Conservation (phyloP, 768 basidiomycete species). For the Scleroderma citrinum region DNA sequence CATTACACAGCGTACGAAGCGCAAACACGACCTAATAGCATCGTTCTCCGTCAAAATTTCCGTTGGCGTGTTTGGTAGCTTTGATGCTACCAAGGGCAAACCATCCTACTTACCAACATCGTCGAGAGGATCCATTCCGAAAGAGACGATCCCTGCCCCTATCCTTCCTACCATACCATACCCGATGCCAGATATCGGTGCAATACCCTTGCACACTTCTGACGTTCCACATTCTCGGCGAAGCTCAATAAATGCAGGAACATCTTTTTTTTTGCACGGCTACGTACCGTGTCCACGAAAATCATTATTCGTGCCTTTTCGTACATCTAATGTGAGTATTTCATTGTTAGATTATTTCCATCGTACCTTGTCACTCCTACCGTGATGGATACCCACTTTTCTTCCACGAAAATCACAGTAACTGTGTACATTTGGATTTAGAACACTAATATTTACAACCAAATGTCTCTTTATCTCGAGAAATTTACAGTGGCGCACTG, state of each 20-base stretch:
- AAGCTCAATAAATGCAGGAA: conserved; percentile 12
- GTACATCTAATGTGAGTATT: too few relatives aligned
- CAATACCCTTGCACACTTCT: conserved; percentile 19
- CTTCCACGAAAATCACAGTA: conserved; percentile 14
- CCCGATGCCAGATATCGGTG: conserved; percentile 7
- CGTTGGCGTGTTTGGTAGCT: conserved; percentile 32
- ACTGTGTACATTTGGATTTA: conserved; percentile 15
- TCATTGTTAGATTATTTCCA: conserved; percentile 23
- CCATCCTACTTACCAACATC: conserved; percentile 20
- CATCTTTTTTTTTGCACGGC: conserved; percentile 5
- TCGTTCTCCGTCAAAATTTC: conserved; percentile 44
- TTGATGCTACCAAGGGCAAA: conserved; percentile 24
- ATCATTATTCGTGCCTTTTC: too few relatives aligned
- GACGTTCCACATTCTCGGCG: conserved; percentile 10
- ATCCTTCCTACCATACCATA: conserved; percentile 14
- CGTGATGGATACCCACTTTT: conserved; percentile 15
- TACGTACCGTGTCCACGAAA: too few relatives aligned
- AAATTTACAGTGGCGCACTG: too few relatives aligned
- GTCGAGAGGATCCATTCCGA: conserved; percentile 17
- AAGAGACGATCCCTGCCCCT: conserved; percentile 21
- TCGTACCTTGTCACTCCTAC: background rate
- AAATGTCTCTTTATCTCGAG: too few relatives aligned
- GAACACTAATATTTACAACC: background rate
- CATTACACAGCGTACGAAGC: conserved; percentile 39
- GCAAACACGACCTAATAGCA: conserved; percentile 42